Conservation (phyloP, 306 rosid genomes). For the Citrullus colocynthis region DNA sequence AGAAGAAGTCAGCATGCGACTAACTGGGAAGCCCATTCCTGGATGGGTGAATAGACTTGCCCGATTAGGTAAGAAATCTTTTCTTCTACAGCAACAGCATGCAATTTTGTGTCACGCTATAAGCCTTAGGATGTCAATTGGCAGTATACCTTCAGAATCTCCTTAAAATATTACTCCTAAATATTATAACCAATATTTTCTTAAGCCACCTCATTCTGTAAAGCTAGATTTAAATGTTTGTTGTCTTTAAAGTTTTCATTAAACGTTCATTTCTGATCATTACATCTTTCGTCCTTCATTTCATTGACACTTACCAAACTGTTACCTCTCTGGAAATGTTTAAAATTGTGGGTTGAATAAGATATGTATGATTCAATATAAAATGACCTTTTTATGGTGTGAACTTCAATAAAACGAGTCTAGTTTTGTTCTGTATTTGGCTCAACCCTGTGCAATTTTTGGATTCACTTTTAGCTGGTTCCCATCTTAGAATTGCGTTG, state of each 20-base stretch:
- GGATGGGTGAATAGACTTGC: conserved; percentile 97
- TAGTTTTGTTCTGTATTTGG: not conserved
- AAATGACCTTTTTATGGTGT: not conserved
- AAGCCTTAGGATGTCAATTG: not conserved
- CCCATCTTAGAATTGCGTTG: not conserved
- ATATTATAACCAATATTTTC: not conserved
- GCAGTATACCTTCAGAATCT: not conserved
- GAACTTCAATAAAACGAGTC: not conserved
- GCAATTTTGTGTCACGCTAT: conserved; percentile 1
- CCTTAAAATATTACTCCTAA: not conserved
- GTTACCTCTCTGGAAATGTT: not conserved
- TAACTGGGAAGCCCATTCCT: conserved; percentile 86
- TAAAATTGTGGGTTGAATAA: not conserved
- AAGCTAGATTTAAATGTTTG: not conserved
- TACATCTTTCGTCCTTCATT: not conserved
- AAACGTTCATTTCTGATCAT: not conserved
- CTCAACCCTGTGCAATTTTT: not conserved
- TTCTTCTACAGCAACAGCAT: conserved; percentile 4
- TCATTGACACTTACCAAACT: not conserved
- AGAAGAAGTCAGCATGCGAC: conserved; percentile 64
- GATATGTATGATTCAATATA: not conserved
- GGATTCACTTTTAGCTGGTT: not conserved
- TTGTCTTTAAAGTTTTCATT: not conserved
- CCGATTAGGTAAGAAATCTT: conserved; percentile 50
- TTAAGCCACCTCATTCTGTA: not conserved